These are phyloP conservation scores for Cercis canadensis DNA, from an alignment of 306 rosid species.

Conservation along the genomic window DNA sequence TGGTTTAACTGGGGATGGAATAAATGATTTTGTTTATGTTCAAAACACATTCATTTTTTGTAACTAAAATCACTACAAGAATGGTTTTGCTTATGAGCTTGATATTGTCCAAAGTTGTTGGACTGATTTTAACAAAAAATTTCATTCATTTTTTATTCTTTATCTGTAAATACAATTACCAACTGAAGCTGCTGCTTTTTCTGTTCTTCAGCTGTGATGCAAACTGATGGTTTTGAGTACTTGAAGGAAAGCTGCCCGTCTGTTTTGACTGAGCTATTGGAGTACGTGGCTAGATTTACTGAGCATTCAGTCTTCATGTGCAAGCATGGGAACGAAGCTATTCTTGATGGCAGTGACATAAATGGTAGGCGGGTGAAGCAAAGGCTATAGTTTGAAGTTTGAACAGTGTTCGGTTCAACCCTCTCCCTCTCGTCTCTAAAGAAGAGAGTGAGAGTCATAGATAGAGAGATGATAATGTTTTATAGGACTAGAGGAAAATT, in stretches of 20 bases:
- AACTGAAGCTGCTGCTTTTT: conserved; percentile 16
- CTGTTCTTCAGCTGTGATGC: conserved; percentile 78
- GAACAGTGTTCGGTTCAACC: conserved; percentile 34
- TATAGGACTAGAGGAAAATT: conserved; percentile 45
- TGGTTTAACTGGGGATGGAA: neutral
- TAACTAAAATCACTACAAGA: neutral
- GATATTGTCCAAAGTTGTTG: neutral
- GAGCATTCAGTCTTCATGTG: conserved; percentile 68
- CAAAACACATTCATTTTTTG: neutral
- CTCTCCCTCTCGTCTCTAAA: conserved; percentile 33
- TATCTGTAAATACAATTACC: conserved; percentile 1
- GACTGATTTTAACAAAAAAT: neutral
- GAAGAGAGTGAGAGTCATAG: conserved; percentile 38
- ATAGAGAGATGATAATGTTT: conserved; percentile 36
- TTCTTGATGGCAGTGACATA: conserved; percentile 81
- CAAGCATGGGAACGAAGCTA: conserved; percentile 68
- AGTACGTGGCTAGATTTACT: conserved; percentile 79
- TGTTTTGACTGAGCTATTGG: conserved; percentile 81
- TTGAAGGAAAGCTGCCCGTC: conserved; percentile 90
- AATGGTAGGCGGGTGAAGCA: conserved; percentile 95
- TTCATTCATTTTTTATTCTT: neutral
- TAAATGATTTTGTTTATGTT: neutral
- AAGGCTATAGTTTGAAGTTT: conserved; percentile 60
- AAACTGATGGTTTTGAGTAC: conserved; percentile 87
- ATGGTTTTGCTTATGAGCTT: neutral